Base-by-base conservation (phyloP, 2,329 filamentous ascomycete species). In the Leptographium procerum region DNA sequence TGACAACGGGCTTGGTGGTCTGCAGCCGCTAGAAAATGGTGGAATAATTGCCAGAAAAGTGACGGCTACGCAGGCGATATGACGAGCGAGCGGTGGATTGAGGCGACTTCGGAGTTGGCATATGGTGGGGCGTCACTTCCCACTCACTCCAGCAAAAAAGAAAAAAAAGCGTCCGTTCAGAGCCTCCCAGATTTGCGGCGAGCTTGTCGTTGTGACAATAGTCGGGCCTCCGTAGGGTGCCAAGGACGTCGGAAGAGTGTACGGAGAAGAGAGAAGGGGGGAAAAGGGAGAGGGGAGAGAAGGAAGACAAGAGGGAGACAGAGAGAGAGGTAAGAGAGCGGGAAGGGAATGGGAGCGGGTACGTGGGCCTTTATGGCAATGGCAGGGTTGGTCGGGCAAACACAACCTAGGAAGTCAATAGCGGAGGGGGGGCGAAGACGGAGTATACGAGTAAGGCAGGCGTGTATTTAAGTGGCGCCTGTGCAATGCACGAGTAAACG, bases 321-420 rank as follows among this genome's bases (percentile, higher is more conserved):
- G 4, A 22, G 29, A 28, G 54, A 36, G 28, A 33, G 22, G n/a
- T 14, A 31, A 33, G 45, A 26, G 45, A 13, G 24, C n/a, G 45
- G 47, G 24, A 52, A 52, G 19, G 29, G 29, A 52, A 19, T 8
- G 29, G 28, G 33, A 48, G 54, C 26, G 54, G 43, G 10, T 33
- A 29, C 50, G 50, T 52, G 50, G 48, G 50, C 26, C 26, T 53
- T 52, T 57, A 52, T 57, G 40, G 54, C 29, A 13, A 16, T 7
- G 45, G 14, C 26, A 52, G 24, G 45, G 26, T 34, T 33, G 55
- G 47, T 43, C 45, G 55, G 45, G 55, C 55, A 57, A 57, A 57
- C 55, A 57, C 55, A 34, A 28, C 16, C 26, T n/a, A 28, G 33
- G 48, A 57, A 43, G 33, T 33, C 28, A 33, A 24, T 55, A 31